A percentile compares a stretch with the other conserved stretches of the same genome.
These are phyloP conservation scores for Globisporangium abappressorium DNA, from an alignment of 352 stramenopile species.

Conservation along the genomic window DNA sequence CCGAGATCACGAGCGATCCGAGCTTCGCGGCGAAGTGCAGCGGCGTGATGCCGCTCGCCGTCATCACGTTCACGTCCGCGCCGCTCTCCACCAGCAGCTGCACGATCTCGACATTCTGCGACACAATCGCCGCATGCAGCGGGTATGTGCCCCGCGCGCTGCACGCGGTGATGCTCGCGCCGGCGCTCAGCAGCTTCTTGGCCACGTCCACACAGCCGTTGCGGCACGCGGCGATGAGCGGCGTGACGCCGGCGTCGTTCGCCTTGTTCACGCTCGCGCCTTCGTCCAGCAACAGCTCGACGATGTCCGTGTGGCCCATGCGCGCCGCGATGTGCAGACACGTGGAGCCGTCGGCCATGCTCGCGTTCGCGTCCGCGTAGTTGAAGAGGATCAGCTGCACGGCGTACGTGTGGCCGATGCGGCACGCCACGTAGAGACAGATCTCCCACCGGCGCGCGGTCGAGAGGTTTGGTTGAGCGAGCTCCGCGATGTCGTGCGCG, in stretches of 20 bases:
- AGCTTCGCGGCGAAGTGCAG: conserved; percentile 76
- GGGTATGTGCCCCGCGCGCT: conserved; percentile 59
- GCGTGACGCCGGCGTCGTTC: conserved; percentile 63
- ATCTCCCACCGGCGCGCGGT: conserved; percentile 65
- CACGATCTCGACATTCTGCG: conserved; percentile 63
- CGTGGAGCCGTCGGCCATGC: conserved; percentile 57
- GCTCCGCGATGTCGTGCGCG: conserved; percentile 57
- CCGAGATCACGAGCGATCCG: conserved; percentile 50
- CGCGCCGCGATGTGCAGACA: conserved; percentile 72
- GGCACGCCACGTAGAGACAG: conserved; percentile 66
- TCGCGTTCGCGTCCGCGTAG: conserved; percentile 61
- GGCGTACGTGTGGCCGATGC: conserved; percentile 69
- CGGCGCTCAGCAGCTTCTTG: conserved; percentile 48
- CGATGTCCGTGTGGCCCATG: conserved; percentile 66
- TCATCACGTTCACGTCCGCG: conserved; percentile 71
- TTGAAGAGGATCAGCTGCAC: conserved; percentile 75
- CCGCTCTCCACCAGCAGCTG: conserved; percentile 56
- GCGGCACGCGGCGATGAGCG: conserved; percentile 65
- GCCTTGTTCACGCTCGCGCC: conserved; percentile 57
- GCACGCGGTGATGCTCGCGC: conserved; percentile 36
- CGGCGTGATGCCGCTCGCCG: conserved; percentile 65
- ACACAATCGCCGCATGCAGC: conserved; percentile 67
- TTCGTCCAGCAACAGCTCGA: conserved; percentile 60
- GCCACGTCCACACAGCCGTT: conserved; percentile 59
- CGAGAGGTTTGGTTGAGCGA: conserved; percentile 44